Conservation (phyloP, 2,329 filamentous ascomycete genomes). For the Ceratocystis diversiconidia region DNA sequence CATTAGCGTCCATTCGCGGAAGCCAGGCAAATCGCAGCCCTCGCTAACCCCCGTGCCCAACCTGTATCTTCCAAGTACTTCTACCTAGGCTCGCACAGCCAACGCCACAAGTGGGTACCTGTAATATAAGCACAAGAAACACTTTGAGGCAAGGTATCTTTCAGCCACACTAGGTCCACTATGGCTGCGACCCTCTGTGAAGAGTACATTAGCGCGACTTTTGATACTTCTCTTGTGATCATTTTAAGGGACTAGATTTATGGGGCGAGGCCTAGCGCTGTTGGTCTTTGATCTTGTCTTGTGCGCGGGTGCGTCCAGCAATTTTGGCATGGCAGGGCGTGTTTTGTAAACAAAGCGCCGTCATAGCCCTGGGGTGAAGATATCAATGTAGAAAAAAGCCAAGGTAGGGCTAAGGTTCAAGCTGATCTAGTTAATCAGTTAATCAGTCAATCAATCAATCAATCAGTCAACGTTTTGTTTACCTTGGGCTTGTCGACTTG, state of each 20-base stretch:
- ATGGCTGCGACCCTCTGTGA: not conserved
- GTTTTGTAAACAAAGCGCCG: conserved; percentile 2
- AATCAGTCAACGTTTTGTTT: too few species aligned
- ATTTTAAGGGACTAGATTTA: not conserved
- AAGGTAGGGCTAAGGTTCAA: not conserved
- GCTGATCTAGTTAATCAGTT: not conserved
- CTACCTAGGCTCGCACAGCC: not conserved
- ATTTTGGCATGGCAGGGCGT: not conserved
- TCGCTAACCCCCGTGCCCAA: not conserved
- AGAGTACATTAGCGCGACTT: not conserved
- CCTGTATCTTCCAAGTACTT: not conserved
- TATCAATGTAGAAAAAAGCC: not conserved
- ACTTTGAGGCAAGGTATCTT: not conserved
- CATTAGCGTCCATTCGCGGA: not conserved
- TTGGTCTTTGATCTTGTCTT: not conserved
- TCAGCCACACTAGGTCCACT: not conserved
- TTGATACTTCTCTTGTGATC: not conserved
- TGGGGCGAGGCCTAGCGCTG: not conserved
- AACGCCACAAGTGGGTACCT: not conserved
- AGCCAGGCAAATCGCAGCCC: not conserved
- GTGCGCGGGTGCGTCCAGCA: conserved; percentile 7
- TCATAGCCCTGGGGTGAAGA: not conserved
- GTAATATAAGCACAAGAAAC: not conserved
- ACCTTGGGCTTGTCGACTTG: too few species aligned
- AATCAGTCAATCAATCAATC: too few species aligned